Percentiles rank a stretch among this genome's conserved stretches.
Evolutionary conservation across 805 yeast species (phyloP).

Genomic region (Yarrowia deformans): DNA sequence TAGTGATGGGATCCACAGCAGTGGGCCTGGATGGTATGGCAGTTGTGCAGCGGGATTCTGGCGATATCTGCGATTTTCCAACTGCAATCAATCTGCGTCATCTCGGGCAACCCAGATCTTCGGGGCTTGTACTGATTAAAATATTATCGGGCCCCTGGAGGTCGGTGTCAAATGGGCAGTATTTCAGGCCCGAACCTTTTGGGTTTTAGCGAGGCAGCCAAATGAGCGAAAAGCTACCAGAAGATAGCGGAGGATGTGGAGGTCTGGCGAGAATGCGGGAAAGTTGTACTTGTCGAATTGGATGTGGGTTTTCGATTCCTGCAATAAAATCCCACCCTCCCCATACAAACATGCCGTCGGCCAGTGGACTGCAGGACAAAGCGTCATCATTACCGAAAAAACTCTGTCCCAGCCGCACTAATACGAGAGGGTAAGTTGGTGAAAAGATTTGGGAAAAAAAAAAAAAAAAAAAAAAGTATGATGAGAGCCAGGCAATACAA

Average conservation of each 20-base stretch:
- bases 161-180: neutral
- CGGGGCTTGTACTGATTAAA: conserved; percentile 2
- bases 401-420: conserved; percentile 11
- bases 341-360: neutral
- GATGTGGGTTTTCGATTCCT: neutral
- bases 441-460: neutral
- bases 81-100: no score
- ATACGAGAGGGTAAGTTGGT: conserved; percentile 9
- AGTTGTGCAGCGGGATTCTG: no score
- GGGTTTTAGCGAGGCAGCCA: conserved; percentile 27
- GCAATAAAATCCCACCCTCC: neutral
- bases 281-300: neutral
- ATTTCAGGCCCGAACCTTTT: neutral
- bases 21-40: neutral
- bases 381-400: conserved; percentile 1
- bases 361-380: neutral
- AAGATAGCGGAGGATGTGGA: no score
- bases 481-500: neutral
- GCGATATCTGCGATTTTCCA: no score
- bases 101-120: neutral
- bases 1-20: neutral
- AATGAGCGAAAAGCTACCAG: no score
- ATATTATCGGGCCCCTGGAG: conserved; percentile 12
- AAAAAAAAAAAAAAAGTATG: neutral
- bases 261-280: neutral